phyloP scores from a whole-genome alignment of 129 eudicot species.

The Helichrysum umbraculigerum region DNA sequence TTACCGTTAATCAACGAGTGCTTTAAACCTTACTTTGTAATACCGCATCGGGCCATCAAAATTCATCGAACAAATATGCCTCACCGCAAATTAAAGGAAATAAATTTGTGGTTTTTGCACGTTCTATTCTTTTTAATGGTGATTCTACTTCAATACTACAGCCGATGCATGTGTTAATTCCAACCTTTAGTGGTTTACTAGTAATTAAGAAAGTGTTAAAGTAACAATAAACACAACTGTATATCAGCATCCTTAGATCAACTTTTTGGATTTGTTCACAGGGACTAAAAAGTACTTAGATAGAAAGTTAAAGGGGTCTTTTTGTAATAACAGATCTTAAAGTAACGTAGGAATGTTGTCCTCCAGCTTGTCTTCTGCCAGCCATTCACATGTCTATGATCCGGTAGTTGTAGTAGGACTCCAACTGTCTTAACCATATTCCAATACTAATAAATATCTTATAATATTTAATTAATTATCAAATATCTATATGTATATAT shows the following conservation, averaged over 20 bases:
- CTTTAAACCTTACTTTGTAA: no score
- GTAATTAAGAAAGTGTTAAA: slow-evolving; percentile 22
- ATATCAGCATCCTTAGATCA: background rate
- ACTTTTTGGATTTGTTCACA: slow-evolving; percentile 24
- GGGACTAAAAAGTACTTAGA: slow-evolving; percentile 16
- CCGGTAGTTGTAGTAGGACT: slow-evolving; percentile 36
- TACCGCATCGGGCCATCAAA: no score
- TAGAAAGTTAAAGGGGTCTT: slow-evolving; percentile 20
- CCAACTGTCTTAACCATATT: slow-evolving; percentile 30
- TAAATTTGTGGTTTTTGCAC: no score
- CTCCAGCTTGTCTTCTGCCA: slow-evolving; percentile 33
- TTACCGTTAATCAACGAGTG: no score
- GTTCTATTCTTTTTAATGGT: no score
- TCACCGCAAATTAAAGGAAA: no score
- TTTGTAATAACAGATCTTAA: slow-evolving; percentile 16
- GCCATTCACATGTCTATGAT: slow-evolving; percentile 34
- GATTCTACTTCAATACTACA: background rate
- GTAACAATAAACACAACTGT: slow-evolving; percentile 29
- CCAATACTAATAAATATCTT: background rate
- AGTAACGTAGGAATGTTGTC: slow-evolving; percentile 32
- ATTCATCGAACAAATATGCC: no score
- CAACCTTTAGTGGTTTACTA: slow-evolving; percentile 21
- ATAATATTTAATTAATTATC: no score
- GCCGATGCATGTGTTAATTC: slow-evolving; percentile 29
- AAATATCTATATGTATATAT: no score